Percentiles rank a stretch among this genome's conserved stretches.
Evolutionary conservation across 2,329 filamentous ascomycete genomes (phyloP).

Genomic region (Elsinoe fawcettii): DNA sequence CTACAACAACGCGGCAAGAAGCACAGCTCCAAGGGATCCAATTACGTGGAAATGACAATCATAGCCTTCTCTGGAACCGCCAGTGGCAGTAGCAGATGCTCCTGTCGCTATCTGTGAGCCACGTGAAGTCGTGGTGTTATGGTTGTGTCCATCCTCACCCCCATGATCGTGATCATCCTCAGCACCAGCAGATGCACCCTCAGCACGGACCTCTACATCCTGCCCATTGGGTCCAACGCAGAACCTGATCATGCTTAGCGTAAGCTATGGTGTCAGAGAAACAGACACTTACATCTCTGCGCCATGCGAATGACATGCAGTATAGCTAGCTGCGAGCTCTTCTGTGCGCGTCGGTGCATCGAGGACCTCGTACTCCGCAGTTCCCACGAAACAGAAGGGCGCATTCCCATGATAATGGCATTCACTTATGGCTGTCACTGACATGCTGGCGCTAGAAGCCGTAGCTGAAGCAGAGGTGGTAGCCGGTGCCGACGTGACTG

Average conservation of each 20-base stretch:
- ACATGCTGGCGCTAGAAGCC: constrained; percentile 1
- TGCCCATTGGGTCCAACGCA: constrained; percentile 53
- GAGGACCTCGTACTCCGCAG: constrained; percentile 38
- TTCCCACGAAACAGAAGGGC: constrained; percentile 40
- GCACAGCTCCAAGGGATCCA: constrained; percentile 57
- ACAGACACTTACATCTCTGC: constrained; percentile 44
- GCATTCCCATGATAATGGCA: neutral
- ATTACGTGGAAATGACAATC: constrained; percentile 66
- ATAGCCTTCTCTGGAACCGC: neutral
- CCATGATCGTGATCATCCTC: constrained; percentile 5
- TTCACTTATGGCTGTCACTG: neutral
- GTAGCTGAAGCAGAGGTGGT: neutral
- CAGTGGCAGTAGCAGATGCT: neutral
- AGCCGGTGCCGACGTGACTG: constrained; percentile 39
- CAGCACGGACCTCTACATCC: constrained; percentile 51
- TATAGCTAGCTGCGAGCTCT: constrained; percentile 53
- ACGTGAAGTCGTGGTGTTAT: neutral
- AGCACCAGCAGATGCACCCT: constrained; percentile 23
- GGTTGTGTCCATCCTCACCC: neutral
- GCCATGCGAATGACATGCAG: constrained; percentile 57
- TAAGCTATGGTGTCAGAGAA: constrained; percentile 8
- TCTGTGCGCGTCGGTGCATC: constrained; percentile 48
- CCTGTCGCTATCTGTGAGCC: constrained; percentile 26
- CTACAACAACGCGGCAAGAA: neutral
- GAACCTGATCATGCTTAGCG: constrained; percentile 39